Evolutionary conservation across 2,329 filamentous ascomycete genomes (phyloP).

Genomic region (Colletotrichum melonis): DNA sequence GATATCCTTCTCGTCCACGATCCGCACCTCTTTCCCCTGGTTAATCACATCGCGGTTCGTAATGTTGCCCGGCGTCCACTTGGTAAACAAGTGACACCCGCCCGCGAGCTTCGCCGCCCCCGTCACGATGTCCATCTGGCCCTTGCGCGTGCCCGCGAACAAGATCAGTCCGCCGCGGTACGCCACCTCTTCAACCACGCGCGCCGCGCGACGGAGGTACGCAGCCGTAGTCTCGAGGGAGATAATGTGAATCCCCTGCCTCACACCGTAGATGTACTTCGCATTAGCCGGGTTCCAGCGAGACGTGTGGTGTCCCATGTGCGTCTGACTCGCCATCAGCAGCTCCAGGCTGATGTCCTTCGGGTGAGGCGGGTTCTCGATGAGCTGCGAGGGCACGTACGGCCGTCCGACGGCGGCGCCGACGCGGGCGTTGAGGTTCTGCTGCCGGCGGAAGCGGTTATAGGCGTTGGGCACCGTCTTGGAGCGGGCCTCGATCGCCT

Average conservation of each 20-base stretch:
- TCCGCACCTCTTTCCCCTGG: slow-evolving; percentile 73
- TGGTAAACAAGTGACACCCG: slow-evolving; percentile 89
- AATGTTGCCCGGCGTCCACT: slow-evolving; percentile 91
- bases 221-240: slow-evolving; percentile 89
- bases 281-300: slow-evolving; percentile 96
- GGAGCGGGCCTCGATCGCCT: neutral
- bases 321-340: slow-evolving; percentile 86
- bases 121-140: slow-evolving; percentile 84
- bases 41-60: slow-evolving; percentile 95
- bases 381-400: slow-evolving; percentile 75
- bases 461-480: neutral
- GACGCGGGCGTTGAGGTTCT: slow-evolving; percentile 41
- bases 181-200: slow-evolving; percentile 88
- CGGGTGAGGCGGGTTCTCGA: slow-evolving; percentile 78
- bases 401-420: slow-evolving; percentile 62
- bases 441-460: slow-evolving; percentile 9
- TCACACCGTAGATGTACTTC: slow-evolving; percentile 91
- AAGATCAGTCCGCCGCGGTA: slow-evolving; percentile 86
- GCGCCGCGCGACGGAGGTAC: slow-evolving; percentile 91
- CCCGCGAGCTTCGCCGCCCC: slow-evolving; percentile 81
- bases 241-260: slow-evolving; percentile 92
- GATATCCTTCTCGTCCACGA: slow-evolving; percentile 81
- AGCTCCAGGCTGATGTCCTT: slow-evolving; percentile 90
- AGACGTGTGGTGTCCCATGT: slow-evolving; percentile 90
- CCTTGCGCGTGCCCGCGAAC: slow-evolving; percentile 88